phyloP scores from a whole-genome alignment of 2,329 filamentous ascomycete species.

The Byssoonygena ceratinophila region DNA sequence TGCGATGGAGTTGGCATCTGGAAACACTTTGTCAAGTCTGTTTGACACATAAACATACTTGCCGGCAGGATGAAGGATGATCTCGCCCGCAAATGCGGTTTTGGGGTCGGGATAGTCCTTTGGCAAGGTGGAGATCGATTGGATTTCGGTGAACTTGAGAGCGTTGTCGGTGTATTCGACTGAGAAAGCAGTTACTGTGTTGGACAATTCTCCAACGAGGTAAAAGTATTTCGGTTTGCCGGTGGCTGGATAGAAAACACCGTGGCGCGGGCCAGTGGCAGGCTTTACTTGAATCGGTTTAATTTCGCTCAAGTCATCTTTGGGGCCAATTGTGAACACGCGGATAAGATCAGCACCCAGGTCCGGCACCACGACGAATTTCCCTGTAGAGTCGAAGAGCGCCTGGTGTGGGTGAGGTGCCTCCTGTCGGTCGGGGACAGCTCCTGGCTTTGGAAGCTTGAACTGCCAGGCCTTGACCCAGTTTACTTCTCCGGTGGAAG shows the following conservation, averaged over 20 bases:
- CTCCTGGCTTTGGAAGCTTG: conserved; percentile 25
- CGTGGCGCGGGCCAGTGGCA: conserved; percentile 53
- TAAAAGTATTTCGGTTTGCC: conserved; percentile 38
- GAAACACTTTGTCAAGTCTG: conserved; percentile 51
- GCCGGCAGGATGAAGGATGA: conserved; percentile 37
- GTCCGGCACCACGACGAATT: conserved; percentile 51
- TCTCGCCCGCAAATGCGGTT: conserved; percentile 46
- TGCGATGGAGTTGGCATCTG: conserved; percentile 51
- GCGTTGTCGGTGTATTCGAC: conserved; percentile 20
- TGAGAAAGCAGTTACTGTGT: conserved; percentile 40
- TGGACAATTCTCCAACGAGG: conserved; percentile 47
- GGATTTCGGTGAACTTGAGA: conserved; percentile 24
- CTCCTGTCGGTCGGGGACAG: conserved; percentile 39
- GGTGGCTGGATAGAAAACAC: conserved; percentile 37
- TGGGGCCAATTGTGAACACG: conserved; percentile 42
- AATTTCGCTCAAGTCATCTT: conserved; percentile 34
- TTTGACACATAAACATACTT: conserved; percentile 58
- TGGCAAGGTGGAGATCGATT: conserved; percentile 41
- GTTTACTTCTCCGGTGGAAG: conserved; percentile 4
- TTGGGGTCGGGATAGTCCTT: conserved; percentile 34
- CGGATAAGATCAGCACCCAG: conserved; percentile 52
- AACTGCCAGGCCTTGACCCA: conserved; percentile 24
- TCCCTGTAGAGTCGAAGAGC: conserved; percentile 49
- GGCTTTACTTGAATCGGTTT: conserved; percentile 33
- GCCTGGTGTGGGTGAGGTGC: conserved; percentile 51